Conservation (phyloP, 257 asterid species). For the Jaltomata sinuosa region DNA sequence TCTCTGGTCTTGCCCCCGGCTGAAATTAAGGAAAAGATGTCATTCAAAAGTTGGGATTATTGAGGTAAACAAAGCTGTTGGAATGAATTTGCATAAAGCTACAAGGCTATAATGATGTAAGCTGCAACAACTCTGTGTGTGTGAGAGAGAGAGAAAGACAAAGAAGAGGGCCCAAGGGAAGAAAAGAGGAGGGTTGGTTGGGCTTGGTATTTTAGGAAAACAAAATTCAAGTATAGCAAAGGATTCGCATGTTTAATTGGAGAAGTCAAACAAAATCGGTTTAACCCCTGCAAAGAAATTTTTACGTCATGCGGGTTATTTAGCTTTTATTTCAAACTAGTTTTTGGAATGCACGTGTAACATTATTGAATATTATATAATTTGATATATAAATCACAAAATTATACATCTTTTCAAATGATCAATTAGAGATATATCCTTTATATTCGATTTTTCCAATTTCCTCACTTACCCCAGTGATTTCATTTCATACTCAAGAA, state of each 20-base stretch:
- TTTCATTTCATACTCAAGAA: too few species aligned
- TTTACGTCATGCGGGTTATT: too few species aligned
- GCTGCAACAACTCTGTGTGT: conserved; percentile 5
- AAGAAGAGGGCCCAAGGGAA: background rate
- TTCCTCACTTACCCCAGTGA: too few species aligned
- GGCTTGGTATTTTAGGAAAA: background rate
- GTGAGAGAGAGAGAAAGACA: background rate
- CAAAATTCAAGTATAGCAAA: background rate
- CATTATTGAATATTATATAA: too few species aligned
- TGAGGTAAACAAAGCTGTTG: background rate
- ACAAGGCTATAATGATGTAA: conserved; percentile 24
- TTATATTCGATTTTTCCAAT: too few species aligned
- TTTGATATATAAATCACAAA: too few species aligned
- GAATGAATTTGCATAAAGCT: conserved; percentile 11
- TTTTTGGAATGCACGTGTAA: too few species aligned
- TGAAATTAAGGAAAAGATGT: conserved; percentile 13
- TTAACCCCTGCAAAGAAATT: background rate
- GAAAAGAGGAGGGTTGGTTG: background rate
- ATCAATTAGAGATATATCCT: too few species aligned
- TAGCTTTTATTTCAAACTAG: too few species aligned
- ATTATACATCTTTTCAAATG: too few species aligned
- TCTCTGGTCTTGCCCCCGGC: conserved; percentile 3
- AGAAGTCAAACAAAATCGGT: background rate
- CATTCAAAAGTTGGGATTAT: conserved; percentile 8
- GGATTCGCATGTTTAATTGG: background rate